Evolutionary conservation across 1,139 yeast genomes (phyloP).

Genomic region (Saccharomyces hybrid): DNA sequence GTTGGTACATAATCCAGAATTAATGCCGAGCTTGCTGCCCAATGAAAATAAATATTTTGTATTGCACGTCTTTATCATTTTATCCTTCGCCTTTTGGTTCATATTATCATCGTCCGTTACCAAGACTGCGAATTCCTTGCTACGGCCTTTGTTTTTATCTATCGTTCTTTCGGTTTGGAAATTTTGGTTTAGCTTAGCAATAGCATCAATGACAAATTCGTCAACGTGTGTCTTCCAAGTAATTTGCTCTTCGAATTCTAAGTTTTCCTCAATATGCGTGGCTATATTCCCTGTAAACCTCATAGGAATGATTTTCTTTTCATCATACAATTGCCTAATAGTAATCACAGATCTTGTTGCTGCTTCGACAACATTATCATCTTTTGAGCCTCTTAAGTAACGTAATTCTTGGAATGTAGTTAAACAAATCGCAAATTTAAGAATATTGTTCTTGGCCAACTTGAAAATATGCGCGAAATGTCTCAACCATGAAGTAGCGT

Average conservation of each 20-base stretch:
- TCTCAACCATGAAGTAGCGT: slow-evolving; percentile 74
- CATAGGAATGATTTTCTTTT: slow-evolving; percentile 52
- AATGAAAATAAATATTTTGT: slow-evolving; percentile 31
- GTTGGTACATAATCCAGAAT: slow-evolving; percentile 4
- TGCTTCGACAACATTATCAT: slow-evolving; percentile 69
- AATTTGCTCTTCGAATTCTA: slow-evolving; percentile 37
- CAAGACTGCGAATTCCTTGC: slow-evolving; percentile 49
- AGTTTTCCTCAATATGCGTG: slow-evolving; percentile 46
- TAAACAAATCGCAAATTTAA: slow-evolving; percentile 56
- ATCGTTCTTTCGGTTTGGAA: slow-evolving; percentile 10
- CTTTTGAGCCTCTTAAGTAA: slow-evolving; percentile 64
- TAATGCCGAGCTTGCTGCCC: slow-evolving; percentile 16
- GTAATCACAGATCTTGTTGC: slow-evolving; percentile 78
- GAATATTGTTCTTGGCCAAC: slow-evolving; percentile 52
- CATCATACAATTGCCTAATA: slow-evolving; percentile 55
- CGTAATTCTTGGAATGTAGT: slow-evolving; percentile 73
- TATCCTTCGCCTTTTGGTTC: slow-evolving; percentile 56
- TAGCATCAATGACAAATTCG: slow-evolving; percentile 36
- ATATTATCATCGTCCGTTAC: slow-evolving; percentile 69
- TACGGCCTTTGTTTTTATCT: slow-evolving; percentile 8
- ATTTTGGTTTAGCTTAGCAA: slow-evolving; percentile 28
- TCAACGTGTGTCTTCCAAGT: slow-evolving; percentile 38
- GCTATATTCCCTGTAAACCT: slow-evolving; percentile 60
- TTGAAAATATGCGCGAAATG: slow-evolving; percentile 73
- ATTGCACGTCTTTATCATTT: slow-evolving; percentile 39